Evolutionary conservation across 345 rosid species (phyloP).

Genomic region (Eucalyptus paniculata): DNA sequence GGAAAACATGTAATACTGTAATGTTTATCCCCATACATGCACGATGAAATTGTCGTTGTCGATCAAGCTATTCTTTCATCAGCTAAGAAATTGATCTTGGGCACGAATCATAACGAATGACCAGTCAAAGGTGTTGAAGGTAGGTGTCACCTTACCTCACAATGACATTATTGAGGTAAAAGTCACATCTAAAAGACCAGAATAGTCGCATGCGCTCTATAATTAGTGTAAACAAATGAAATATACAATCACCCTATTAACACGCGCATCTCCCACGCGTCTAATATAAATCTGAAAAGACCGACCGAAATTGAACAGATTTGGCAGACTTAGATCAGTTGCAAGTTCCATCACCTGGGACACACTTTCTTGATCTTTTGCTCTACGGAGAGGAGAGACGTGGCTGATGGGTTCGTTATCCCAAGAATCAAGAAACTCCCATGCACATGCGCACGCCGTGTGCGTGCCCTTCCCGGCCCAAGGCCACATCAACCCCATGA

Average conservation of each 20-base stretch:
- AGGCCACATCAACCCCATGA: slow-evolving; percentile 26
- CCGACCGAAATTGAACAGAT: not conserved
- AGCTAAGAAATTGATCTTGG: not conserved
- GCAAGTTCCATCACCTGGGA: not conserved
- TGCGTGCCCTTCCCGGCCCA: slow-evolving; percentile 25
- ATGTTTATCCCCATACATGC: not conserved
- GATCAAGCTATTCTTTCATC: not conserved
- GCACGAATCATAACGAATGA: not conserved
- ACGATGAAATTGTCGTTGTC: not conserved
- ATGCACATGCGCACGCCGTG: slow-evolving; percentile 2
- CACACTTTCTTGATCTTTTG: not conserved
- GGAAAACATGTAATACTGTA: not conserved
- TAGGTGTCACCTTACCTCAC: not conserved
- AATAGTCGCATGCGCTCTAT: not conserved
- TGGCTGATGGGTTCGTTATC: not conserved
- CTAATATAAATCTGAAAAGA: not conserved
- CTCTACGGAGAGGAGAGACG: not conserved
- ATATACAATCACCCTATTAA: not conserved
- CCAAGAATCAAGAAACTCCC: not conserved
- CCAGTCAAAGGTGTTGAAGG: not conserved
- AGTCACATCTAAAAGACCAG: not conserved
- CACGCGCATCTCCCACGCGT: not conserved
- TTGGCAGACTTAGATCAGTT: not conserved
- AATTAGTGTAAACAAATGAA: not conserved
- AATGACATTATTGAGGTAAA: no score